Evolutionary conservation across 148 eudicot species (phyloP), one percentile per base, ranked within the genome.

Genomic region (Fagopyrum esculentum): DNA sequence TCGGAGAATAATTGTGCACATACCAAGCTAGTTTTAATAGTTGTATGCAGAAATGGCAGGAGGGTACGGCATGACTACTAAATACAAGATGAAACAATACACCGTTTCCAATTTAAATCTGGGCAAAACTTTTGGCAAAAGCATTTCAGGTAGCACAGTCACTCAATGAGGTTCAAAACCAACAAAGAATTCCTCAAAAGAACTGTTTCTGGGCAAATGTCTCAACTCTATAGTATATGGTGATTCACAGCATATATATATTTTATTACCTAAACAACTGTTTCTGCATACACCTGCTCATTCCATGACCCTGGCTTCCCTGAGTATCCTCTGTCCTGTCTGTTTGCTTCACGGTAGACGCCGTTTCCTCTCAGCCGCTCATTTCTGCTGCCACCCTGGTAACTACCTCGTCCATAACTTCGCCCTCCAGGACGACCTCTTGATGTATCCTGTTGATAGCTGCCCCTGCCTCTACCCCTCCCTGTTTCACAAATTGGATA

Each of bases 381-480:
- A 30, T 26, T 60, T 7, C n/a, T 19, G 35, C 66, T 19, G 35
- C 35, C 66, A 60, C 66, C 35, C 22, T 60, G 66, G 22, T 60
- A 17, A 2, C 66, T 17, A 3, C 35, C 35, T 60, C 66, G 66
- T 26, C 15, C 66, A 60, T 9, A 60, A 26, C 26, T 60, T 6
- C 66, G 22, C 4, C 66, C 29, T n/a, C 66, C 66, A n/a, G 8
- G 29, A 60, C 66, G 66, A 0, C 66, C 66, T 26, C 66, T 60
- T 60, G 16, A 60, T 19, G 66, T 2, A 16, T 60, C 66, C n/a
- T 16, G 7, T 60, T 17, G 35, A 26, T n/a, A 60, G 66, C 22
- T 60, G 6, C 66, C 66, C 22, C 66, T 16, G 35, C 66, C 66
- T 60, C 66, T 60, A n/a, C 66, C 66, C 29, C 66, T 17, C 66